Percentiles rank a stretch among this genome's conserved stretches.
These are phyloP conservation scores for Penicillium maclennaniae DNA, from an alignment of 495 filamentous ascomycete genomes.

Conservation along the genomic window DNA sequence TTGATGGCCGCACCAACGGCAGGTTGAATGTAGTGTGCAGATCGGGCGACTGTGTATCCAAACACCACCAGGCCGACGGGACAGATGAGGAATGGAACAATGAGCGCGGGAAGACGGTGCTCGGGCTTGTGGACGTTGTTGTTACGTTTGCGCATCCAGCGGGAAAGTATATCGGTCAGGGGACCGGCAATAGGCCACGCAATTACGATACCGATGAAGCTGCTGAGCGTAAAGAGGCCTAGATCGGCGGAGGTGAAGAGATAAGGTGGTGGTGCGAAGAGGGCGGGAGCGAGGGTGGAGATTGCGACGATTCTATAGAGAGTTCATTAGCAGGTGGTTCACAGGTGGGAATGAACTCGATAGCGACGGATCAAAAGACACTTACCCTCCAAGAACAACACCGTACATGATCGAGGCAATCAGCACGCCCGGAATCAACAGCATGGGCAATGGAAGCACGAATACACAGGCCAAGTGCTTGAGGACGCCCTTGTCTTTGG, in stretches of 20 bases:
- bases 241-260: constrained; percentile 24
- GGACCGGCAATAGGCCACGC: constrained; percentile 32
- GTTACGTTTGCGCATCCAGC: constrained; percentile 26
- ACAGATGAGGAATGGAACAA: constrained; percentile 27
- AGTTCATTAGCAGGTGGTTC: neutral
- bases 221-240: constrained; percentile 29
- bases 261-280: constrained; percentile 30
- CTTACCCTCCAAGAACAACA: constrained; percentile 37
- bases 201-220: constrained; percentile 29
- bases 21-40: constrained; percentile 19
- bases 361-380: neutral
- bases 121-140: constrained; percentile 28
- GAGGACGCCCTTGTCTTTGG: constrained; percentile 14
- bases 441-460: constrained; percentile 32
- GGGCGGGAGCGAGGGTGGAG: constrained; percentile 22
- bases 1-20: constrained; percentile 27
- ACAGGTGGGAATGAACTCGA: neutral
- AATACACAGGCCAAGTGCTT: constrained; percentile 23
- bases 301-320: constrained; percentile 22
- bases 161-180: constrained; percentile 29
- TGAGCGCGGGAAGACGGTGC: constrained; percentile 28
- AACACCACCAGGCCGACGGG: constrained; percentile 30
- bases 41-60: constrained; percentile 21
- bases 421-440: constrained; percentile 26
- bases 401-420: constrained; percentile 36